phyloP scores from a whole-genome alignment of 192 early-diverging fungal genomes.

The Mortierella antarctica region DNA sequence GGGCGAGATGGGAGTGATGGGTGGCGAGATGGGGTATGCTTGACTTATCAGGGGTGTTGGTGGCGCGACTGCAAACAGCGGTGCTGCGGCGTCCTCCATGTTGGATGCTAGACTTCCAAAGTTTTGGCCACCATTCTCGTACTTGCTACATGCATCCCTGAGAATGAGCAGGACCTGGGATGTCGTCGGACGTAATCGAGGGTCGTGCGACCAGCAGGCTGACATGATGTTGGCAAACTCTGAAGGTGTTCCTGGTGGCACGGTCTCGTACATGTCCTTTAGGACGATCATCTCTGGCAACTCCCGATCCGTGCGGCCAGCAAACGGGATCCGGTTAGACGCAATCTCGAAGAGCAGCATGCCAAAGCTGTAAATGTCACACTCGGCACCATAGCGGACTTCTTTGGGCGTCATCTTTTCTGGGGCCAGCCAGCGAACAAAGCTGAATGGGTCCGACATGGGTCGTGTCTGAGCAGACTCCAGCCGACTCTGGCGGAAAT shows the following conservation, averaged over 20 bases:
- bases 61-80: constrained; percentile 36
- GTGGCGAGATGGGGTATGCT: constrained; percentile 14
- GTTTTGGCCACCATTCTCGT: background rate
- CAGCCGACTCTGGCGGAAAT: constrained; percentile 48
- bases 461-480: constrained; percentile 42
- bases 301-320: constrained; percentile 13
- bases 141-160: constrained; percentile 25
- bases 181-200: constrained; percentile 33
- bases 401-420: constrained; percentile 48
- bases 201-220: constrained; percentile 49
- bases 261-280: constrained; percentile 38
- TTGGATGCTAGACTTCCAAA: constrained; percentile 20
- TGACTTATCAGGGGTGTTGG: constrained; percentile 13
- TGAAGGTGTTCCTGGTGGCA: constrained; percentile 27
- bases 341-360: constrained; percentile 53
- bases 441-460: constrained; percentile 53
- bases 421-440: constrained; percentile 49
- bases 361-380: constrained; percentile 51
- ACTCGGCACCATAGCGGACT: constrained; percentile 41
- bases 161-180: constrained; percentile 44
- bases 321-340: constrained; percentile 36
- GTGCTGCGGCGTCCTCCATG: constrained; percentile 13
- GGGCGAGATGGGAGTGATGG: constrained; percentile 25
- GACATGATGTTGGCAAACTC: constrained; percentile 48
- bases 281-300: constrained; percentile 47